Base-by-base conservation (phyloP, 176 grass and related monocot genomes). In the Phoenix dactylifera region DNA sequence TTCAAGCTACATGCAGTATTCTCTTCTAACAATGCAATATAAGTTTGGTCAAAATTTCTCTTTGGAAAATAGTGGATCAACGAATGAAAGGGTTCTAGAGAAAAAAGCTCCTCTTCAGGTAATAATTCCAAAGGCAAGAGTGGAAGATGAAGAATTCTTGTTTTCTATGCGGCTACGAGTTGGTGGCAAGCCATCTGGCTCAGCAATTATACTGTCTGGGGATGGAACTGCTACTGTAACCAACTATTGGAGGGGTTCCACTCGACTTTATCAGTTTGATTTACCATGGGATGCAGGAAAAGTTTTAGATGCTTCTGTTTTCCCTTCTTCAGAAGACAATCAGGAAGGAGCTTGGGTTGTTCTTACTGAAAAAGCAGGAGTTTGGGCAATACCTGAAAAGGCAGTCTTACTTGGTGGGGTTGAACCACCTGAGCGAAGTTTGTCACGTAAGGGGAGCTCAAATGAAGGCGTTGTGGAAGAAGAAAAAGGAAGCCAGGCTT, bases 291-390 rank as follows among this genome's bases (percentile, higher is more conserved):
- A 97, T 75, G 78, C 84, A 68, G 86, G 92, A 71, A 97, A 91
- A 79, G 92, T 91, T 62, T 54, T 97, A 50, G 92, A 91, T 85
- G 87, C 84, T 80, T 97, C 92, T 17, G 59, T 91, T 75, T 75
- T 97, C 18, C 83, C 84, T 50, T 86, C 86, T 71, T 24, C 78
- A 26, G 87, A 77, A 3, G 87, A 91, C 23, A 88, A 63, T 55
- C 73, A 97, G 68, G 87, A 90, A 77, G 93, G 93, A 77, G 84
- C 93, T 58, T 97, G 93, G 93, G 76, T 97, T 72, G 87, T 97
- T 63, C 76, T 97, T 48, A 97, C 93, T 68, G 87, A 97, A 63
- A 97, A 83, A 57, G 93, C 87, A 75, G 93, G 93, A 64, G 39
- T 88, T 73, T 97, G 93, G 87, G 84, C 81, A 57, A 88, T 97